Evolutionary conservation across 805 yeast genomes (phyloP), one percentile per base, ranked within the genome.

Genomic region (Saccharomycopsis sp.): DNA sequence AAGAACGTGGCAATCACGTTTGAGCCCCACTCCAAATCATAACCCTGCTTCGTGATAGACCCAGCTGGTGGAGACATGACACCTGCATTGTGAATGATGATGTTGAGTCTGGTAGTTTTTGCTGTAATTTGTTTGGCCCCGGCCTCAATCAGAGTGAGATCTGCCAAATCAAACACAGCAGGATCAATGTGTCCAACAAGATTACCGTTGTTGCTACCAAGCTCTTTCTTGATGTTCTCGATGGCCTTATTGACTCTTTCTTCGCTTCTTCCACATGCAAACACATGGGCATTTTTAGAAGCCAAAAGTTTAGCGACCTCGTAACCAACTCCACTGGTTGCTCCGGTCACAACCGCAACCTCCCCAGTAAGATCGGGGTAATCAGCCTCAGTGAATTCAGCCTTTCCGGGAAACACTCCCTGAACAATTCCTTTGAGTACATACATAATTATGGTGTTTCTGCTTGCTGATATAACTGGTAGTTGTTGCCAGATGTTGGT

Each of bases 331-430:
- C 79, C 79, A 7, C 75, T 64, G 53, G 71, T 74, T 23, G 70
- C 69, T 55, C 78, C 78, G 3, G 79, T 75, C 8, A 76, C 72
- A 23, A 73, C 60, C 15, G 75, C 75, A n/a, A 67, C 69, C 62
- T 72, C 74, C 3, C 70, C 74, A 1, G 71, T 66, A 52, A 75
- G 63, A 55, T 70, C 70, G 15, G 78, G 78, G 56, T 71, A 73
- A 23, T 68, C 22, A 19, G 19, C 22, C 22, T 44, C 49, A 17
- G 49, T 44, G 49, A 44, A 44, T 44, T 44, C 49, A 7, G 49
- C 22, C 22, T 44, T 44, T 17, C 22, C 19, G 19, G 49, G 49
- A 17, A n/a, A 44, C 5, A 44, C 49, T 17, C 22, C 19, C 12
- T 44, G 49, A 12, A 12, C 3, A 29, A 29, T 5, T 29, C 38